Evolutionary conservation across 805 yeast species (phyloP).

Genomic region (Metschnikowia gelsemii): DNA sequence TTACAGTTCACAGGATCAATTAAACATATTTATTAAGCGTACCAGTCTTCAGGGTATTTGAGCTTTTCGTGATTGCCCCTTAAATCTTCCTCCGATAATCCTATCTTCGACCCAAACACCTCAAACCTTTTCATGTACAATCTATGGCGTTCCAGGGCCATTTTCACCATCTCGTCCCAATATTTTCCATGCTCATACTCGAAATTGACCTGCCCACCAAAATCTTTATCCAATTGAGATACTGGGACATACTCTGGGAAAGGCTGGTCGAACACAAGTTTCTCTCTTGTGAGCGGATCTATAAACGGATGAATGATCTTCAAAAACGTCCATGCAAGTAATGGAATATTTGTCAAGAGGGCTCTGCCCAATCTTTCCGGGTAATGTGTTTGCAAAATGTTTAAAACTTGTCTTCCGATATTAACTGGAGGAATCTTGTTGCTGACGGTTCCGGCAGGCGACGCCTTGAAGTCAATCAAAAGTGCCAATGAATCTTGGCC

Average conservation of each 20-base stretch:
- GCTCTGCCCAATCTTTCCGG: slow-evolving; percentile 97
- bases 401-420: slow-evolving; percentile 87
- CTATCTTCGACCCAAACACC: slow-evolving; percentile 68
- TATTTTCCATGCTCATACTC: slow-evolving; percentile 76
- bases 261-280: slow-evolving; percentile 88
- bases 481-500: slow-evolving; percentile 94
- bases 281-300: slow-evolving; percentile 92
- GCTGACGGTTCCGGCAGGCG: slow-evolving; percentile 56
- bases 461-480: slow-evolving; percentile 86
- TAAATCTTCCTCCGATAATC: slow-evolving; percentile 79
- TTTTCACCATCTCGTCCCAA: slow-evolving; percentile 68
- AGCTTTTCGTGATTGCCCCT: slow-evolving; percentile 45
- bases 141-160: slow-evolving; percentile 58
- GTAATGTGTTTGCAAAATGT: slow-evolving; percentile 93
- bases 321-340: slow-evolving; percentile 89
- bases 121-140: slow-evolving; percentile 68
- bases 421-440: slow-evolving; percentile 85
- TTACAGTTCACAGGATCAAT: too few species aligned
- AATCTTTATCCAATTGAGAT: slow-evolving; percentile 77
- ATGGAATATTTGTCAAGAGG: slow-evolving; percentile 86
- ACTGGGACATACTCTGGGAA: slow-evolving; percentile 78
- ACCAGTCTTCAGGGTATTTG: slow-evolving; percentile 26
- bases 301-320: slow-evolving; percentile 93
- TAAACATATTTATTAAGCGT: slow-evolving; percentile 1
- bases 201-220: slow-evolving; percentile 85